Percentiles rank a stretch among this genome's conserved stretches.
These are phyloP conservation scores for Scenedesmus sp. DNA, from an alignment of 163 green algal species.

Conservation along the genomic window DNA sequence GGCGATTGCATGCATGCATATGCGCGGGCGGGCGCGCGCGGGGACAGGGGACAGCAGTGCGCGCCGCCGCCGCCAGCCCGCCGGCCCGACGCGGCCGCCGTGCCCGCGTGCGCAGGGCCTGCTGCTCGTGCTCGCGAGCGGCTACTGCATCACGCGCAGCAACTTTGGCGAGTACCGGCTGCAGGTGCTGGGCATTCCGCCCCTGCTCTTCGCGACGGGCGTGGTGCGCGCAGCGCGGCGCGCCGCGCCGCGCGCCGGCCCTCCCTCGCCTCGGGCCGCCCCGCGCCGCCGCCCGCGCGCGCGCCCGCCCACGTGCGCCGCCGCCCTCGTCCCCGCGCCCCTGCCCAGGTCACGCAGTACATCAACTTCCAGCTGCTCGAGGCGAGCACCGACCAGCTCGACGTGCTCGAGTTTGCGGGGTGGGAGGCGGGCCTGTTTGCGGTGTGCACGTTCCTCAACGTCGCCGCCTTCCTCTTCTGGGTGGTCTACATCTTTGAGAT, in stretches of 20 bases:
- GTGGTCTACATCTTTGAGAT: slow-evolving; percentile 59
- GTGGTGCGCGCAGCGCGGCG: slow-evolving; percentile 35
- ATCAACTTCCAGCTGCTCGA: slow-evolving; percentile 43
- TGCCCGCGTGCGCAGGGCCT: slow-evolving; percentile 42
- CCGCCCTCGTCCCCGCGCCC: background rate
- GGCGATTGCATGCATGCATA: background rate
- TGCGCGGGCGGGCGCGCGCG: too few relatives aligned
- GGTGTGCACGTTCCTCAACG: slow-evolving; percentile 50
- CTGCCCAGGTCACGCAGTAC: slow-evolving; percentile 30
- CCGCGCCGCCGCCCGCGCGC: too few relatives aligned
- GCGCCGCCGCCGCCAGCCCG: too few relatives aligned
- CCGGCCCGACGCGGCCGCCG: too few relatives aligned
- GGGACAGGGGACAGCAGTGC: too few relatives aligned
- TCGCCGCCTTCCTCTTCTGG: slow-evolving; percentile 47
- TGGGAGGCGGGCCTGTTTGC: slow-evolving; percentile 38
- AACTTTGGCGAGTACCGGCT: slow-evolving; percentile 46
- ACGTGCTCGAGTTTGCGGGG: slow-evolving; percentile 19
- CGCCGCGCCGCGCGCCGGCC: background rate
- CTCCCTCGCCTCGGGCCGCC: background rate
- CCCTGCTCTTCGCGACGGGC: slow-evolving; percentile 46
- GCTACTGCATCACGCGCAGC: slow-evolving; percentile 54
- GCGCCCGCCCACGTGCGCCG: too few relatives aligned
- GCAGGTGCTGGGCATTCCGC: slow-evolving; percentile 46
- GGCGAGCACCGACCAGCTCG: slow-evolving; percentile 15
- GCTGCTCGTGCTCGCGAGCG: slow-evolving; percentile 48